Evolutionary conservation across 345 rosid genomes (phyloP).

Genomic region (Combretum micranthum): DNA sequence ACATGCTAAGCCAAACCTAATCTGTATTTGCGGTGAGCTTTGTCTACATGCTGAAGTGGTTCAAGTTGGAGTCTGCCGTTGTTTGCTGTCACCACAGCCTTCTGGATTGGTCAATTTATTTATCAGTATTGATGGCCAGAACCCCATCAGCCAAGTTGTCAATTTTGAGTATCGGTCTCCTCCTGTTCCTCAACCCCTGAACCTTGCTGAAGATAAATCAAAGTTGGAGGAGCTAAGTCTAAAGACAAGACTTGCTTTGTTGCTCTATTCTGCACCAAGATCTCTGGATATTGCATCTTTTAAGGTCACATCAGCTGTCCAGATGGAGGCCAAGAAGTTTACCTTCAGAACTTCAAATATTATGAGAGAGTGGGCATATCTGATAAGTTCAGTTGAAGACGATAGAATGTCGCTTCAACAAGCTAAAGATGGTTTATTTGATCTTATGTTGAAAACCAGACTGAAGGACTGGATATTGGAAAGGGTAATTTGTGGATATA

Average conservation of each 20-base stretch:
- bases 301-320: slow-evolving; percentile 36
- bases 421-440: slow-evolving; percentile 63
- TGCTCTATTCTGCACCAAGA: slow-evolving; percentile 67
- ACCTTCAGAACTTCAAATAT: slow-evolving; percentile 38
- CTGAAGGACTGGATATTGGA: slow-evolving; percentile 87
- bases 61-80: slow-evolving; percentile 81
- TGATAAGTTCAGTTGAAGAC: slow-evolving; percentile 53
- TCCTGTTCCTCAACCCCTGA: slow-evolving; percentile 21
- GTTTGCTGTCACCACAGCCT: slow-evolving; percentile 56
- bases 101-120: slow-evolving; percentile 62
- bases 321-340: slow-evolving; percentile 65
- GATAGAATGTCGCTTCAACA: slow-evolving; percentile 35
- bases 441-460: slow-evolving; percentile 63
- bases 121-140: slow-evolving; percentile 71
- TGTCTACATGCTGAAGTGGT: slow-evolving; percentile 51
- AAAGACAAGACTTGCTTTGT: slow-evolving; percentile 70
- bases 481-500: slow-evolving; percentile 59
- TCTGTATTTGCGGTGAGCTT: slow-evolving; percentile 68
- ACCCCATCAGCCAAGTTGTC: slow-evolving; percentile 70
- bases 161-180: slow-evolving; percentile 63
- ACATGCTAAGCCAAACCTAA: slow-evolving; percentile 48
- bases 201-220: slow-evolving; percentile 35
- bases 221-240: slow-evolving; percentile 65
- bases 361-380: slow-evolving; percentile 58
- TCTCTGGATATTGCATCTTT: slow-evolving; percentile 45